phyloP scores from a whole-genome alignment of 345 rosid species.

The Eucalyptus globulus region DNA sequence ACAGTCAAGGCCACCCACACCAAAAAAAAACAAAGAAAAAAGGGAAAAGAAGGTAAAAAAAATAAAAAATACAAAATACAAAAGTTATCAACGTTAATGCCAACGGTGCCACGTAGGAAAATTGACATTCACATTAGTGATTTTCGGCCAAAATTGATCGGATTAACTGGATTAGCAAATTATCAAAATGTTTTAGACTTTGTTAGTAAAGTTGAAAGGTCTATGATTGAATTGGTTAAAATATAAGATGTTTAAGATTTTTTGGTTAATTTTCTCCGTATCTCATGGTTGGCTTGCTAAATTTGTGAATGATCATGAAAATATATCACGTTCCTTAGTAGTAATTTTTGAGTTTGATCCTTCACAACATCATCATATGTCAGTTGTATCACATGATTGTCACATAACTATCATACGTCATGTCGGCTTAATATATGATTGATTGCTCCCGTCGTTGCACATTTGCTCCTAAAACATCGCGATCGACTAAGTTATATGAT shows the following conservation, averaged over 20 bases:
- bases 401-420: neutral
- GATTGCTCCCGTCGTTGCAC: neutral
- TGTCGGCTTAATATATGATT: neutral
- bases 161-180: accelerated
- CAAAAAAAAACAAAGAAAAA: no score
- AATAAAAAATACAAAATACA: no score
- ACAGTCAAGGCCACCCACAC: accelerated
- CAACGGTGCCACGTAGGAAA: accelerated
- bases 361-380: neutral
- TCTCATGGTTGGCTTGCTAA: neutral
- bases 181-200: no score
- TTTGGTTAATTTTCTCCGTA: no score
- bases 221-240: no score
- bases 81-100: accelerated
- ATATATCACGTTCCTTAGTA: neutral
- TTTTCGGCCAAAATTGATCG: accelerated
- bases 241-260: no score
- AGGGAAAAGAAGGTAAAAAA: no score
- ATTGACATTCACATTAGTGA: no score
- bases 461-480: neutral
- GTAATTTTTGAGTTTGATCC: neutral
- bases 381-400: neutral
- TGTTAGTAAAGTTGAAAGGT: no score
- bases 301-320: neutral
- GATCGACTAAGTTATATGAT: neutral